Evolutionary conservation across 2,329 filamentous ascomycete genomes (phyloP).

Genomic region (Waltergamsia citrina): DNA sequence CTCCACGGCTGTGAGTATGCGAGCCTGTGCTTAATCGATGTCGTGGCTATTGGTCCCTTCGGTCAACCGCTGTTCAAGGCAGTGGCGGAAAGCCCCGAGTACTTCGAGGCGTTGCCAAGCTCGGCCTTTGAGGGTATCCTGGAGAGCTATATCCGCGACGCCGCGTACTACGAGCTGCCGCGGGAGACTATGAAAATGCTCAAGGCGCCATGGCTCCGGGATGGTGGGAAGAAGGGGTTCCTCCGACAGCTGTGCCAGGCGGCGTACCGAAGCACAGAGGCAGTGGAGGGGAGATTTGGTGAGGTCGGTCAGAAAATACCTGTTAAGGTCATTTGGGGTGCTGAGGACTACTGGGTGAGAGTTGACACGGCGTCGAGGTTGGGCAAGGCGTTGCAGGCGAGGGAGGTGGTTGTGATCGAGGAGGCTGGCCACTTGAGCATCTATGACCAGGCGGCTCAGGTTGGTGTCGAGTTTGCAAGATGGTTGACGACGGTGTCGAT

Average conservation of each 20-base stretch:
- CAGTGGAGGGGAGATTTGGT: conserved; percentile 25
- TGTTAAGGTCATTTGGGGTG: conserved; percentile 33
- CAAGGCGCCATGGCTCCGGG: conserved; percentile 21
- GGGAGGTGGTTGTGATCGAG: conserved; percentile 21
- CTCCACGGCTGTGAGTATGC: conserved; percentile 23
- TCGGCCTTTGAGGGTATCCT: conserved; percentile 27
- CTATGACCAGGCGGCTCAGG: conserved; percentile 27
- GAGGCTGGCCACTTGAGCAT: conserved; percentile 32
- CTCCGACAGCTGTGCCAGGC: conserved; percentile 26
- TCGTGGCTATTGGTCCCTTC: conserved; percentile 30
- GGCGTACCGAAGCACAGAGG: conserved; percentile 12
- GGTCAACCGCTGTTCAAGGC: conserved; percentile 32
- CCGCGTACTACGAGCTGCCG: conserved; percentile 17
- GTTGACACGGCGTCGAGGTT: conserved; percentile 20
- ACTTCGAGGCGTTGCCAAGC: conserved; percentile 23
- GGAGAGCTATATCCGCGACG: conserved; percentile 26
- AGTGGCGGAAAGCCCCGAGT: conserved; percentile 19
- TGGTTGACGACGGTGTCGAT: no score
- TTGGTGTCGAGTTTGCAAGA: conserved; percentile 24
- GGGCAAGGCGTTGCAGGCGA: conserved; percentile 16
- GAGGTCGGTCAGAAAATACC: conserved; percentile 23
- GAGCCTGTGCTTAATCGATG: conserved; percentile 30
- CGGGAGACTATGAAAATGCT: conserved; percentile 23
- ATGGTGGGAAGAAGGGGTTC: conserved; percentile 22
- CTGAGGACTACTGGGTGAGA: conserved; percentile 31